Evolutionary conservation across 441 rosid species (phyloP), one percentile per base, ranked within the genome.

Genomic region (Mallotus repandus): DNA sequence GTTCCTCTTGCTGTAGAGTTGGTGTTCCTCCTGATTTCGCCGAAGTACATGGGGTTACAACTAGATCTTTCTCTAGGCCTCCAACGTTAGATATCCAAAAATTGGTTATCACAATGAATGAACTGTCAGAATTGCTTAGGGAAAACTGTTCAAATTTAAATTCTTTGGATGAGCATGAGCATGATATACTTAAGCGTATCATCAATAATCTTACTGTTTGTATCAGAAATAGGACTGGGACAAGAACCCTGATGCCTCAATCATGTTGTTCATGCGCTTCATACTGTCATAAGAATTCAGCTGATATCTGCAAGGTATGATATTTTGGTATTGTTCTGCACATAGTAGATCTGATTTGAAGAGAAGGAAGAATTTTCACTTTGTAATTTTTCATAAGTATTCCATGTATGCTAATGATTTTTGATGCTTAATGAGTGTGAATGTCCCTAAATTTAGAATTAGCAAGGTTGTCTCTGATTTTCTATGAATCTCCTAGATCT

Each of bases 111-210:
- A 79, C 84, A 43, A 77, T 87, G 77, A 80, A 79, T 75, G 76
- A 77, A 52, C 73, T 87, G 70, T 87, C 89, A 9, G 80, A 84
- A 83, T 77, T 84, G 76, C 88, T 87, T 63, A 63, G 73, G 35
- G 78, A 77, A 66, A 83, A 79, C 60, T 76, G 69, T 84, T 74
- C 84, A 79, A 78, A 77, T 80, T 74, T 77, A 68, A 80, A 80
- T 79, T 80, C 79, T 68, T 29, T 70, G 66, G 73, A 73, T 74
- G 80, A 69, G 73, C 80, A 77, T 63, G 86, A 81, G 58, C 49
- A 68, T 81, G 84, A 74, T 74, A 83, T 72, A 59, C 41, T 86
- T 70, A 76, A 68, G 75, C 75, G 66, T 53, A 78, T 81, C 71
- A 75, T 86, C 55, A 69, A 79, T 68, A 86, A 86, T 66, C 88